Evolutionary conservation across 139 green algal species (phyloP).

Genomic region (Chlamydomonas asymmetrica): DNA sequence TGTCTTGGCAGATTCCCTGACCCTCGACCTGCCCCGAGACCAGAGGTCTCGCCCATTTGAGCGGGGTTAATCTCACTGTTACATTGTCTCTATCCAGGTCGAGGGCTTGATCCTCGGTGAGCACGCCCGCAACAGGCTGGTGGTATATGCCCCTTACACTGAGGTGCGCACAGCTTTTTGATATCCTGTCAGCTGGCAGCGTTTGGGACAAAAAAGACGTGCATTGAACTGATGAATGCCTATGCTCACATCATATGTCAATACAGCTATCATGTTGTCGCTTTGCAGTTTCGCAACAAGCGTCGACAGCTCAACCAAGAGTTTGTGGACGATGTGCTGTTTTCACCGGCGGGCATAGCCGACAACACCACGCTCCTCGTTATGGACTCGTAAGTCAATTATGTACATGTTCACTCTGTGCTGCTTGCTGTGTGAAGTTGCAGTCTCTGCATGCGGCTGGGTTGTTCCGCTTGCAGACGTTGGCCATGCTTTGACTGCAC

Average conservation of each 20-base stretch:
- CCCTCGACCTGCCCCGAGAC: too few species aligned
- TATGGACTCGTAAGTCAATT: conserved; percentile 20
- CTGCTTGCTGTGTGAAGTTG: background rate
- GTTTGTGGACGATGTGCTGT: conserved; percentile 37
- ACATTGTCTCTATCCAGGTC: too few species aligned
- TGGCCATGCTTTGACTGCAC: background rate
- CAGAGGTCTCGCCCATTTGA: too few species aligned
- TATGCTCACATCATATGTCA: background rate
- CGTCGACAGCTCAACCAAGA: background rate
- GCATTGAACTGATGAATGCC: too few species aligned
- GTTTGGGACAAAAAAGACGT: background rate
- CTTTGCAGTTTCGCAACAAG: conserved; percentile 10
- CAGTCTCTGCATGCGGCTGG: background rate
- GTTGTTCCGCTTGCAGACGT: background rate
- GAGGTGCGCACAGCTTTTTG: background rate
- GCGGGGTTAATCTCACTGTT: too few species aligned
- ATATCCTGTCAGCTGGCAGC: background rate
- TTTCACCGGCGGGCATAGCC: conserved; percentile 5
- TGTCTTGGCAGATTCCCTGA: too few species aligned
- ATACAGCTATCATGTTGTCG: background rate
- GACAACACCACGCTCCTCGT: conserved; percentile 22
- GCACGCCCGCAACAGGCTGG: too few species aligned
- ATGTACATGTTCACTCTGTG: background rate
- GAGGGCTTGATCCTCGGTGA: too few species aligned
- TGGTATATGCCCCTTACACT: background rate